Conservation (phyloP, 208 protist genomes). For the Kentomonas sorsogonicus region DNA sequence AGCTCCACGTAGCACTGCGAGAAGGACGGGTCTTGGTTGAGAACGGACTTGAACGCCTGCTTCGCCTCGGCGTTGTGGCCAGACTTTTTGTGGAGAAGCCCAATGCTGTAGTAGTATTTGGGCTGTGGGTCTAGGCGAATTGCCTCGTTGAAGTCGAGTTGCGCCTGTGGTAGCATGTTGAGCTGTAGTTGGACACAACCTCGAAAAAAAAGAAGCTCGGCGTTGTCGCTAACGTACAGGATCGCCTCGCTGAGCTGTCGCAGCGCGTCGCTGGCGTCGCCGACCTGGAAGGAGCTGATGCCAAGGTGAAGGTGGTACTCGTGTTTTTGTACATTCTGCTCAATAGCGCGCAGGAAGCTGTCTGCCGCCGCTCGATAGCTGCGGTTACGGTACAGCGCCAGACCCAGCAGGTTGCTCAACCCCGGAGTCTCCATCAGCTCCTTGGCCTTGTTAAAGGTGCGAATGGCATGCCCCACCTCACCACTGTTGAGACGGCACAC, state of each 20-base stretch:
- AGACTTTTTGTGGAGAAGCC: too few species aligned
- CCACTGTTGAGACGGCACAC: constrained; percentile 29
- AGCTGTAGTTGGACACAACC: constrained; percentile 61
- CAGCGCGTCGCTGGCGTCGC: constrained; percentile 45
- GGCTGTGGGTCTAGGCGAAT: constrained; percentile 35
- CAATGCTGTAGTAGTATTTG: constrained; percentile 50
- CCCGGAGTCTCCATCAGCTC: constrained; percentile 56
- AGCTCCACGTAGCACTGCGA: constrained; percentile 11
- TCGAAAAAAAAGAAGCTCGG: constrained; percentile 66
- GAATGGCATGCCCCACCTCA: constrained; percentile 34
- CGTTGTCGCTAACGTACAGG: constrained; percentile 28
- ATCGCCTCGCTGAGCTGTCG: constrained; percentile 69
- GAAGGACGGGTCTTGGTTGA: too few species aligned
- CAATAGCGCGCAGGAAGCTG: constrained; percentile 67
- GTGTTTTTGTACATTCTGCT: constrained; percentile 40
- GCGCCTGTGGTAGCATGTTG: constrained; percentile 38
- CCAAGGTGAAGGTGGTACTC: constrained; percentile 71
- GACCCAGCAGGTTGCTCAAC: constrained; percentile 72
- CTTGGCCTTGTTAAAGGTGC: constrained; percentile 37
- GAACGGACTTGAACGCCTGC: too few species aligned
- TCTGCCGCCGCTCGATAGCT: constrained; percentile 34
- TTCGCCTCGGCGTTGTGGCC: too few species aligned
- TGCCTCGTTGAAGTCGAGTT: constrained; percentile 54
- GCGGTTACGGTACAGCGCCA: constrained; percentile 61
- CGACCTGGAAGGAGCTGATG: constrained; percentile 54